phyloP scores from a whole-genome alignment of 805 yeast species.

The Wickerhamomyces queroliae region DNA sequence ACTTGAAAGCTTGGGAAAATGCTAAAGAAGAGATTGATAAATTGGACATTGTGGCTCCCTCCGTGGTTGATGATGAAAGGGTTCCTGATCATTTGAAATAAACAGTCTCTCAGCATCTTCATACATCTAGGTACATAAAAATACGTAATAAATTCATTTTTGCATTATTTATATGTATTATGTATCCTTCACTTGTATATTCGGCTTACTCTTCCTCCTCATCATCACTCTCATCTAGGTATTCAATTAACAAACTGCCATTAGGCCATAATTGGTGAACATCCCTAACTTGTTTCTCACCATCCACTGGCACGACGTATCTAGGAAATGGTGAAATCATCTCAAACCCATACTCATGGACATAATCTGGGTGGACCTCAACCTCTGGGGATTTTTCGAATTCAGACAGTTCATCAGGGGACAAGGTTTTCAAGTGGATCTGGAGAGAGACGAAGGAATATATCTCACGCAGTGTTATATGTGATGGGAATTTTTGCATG shows the following conservation, averaged over 20 bases:
- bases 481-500: conserved; percentile 36
- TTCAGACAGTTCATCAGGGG: conserved; percentile 6
- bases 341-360: conserved; percentile 45
- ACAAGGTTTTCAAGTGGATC: conserved; percentile 17
- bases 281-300: conserved; percentile 28
- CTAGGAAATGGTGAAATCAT: conserved; percentile 63
- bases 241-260: conserved; percentile 57
- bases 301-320: conserved; percentile 32
- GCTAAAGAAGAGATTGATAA: conserved; percentile 23
- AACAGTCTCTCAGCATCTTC: no score
- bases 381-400: conserved; percentile 2
- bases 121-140: no score
- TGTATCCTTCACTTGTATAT: no score
- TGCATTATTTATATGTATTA: no score
- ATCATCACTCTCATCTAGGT: conserved; percentile 22
- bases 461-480: conserved; percentile 38
- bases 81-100: conserved; percentile 1
- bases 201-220: conserved; percentile 17
- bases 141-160: no score
- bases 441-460: conserved; percentile 44
- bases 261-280: conserved; percentile 58
- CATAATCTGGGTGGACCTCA: conserved; percentile 22
- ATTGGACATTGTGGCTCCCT: conserved; percentile 5
- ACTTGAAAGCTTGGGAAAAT: conserved; percentile 32
- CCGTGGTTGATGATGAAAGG: neutral